Conservation (phyloP, 805 yeast species). For the Tetrapisispora pingtungensis region DNA sequence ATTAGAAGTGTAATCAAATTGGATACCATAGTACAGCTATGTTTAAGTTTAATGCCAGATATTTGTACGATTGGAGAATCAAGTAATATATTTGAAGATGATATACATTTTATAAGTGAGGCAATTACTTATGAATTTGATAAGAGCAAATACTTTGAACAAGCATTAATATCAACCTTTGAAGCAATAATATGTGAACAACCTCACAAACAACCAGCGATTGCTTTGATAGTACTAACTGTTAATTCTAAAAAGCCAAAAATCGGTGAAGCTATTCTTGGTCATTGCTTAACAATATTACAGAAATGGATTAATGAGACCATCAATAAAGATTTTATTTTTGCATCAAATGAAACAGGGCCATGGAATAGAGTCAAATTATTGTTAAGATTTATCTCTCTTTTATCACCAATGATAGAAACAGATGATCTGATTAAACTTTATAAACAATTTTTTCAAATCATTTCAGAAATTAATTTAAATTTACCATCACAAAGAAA, state of each 20-base stretch:
- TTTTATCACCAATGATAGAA: slow-evolving; percentile 48
- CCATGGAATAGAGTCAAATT: slow-evolving; percentile 59
- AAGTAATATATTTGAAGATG: slow-evolving; percentile 37
- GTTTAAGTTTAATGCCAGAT: slow-evolving; percentile 35
- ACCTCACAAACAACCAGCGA: slow-evolving; percentile 68
- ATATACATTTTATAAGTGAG: slow-evolving; percentile 48
- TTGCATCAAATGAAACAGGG: slow-evolving; percentile 32
- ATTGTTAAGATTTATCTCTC: slow-evolving; percentile 53
- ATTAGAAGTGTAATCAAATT: too few species aligned
- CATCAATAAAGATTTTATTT: slow-evolving; percentile 14
- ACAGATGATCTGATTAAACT: slow-evolving; percentile 36
- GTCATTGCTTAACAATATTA: slow-evolving; percentile 49
- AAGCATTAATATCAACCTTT: slow-evolving; percentile 46
- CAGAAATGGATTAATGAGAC: slow-evolving; percentile 40
- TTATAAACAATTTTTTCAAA: slow-evolving; percentile 38
- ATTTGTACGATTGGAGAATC: slow-evolving; percentile 49
- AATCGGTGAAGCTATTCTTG: slow-evolving; percentile 54
- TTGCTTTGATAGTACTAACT: slow-evolving; percentile 51
- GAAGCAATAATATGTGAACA: slow-evolving; percentile 67
- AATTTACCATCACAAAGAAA: slow-evolving; percentile 29
- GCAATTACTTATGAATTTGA: slow-evolving; percentile 53
- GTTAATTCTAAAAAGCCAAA: slow-evolving; percentile 49
- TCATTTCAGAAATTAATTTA: slow-evolving; percentile 42
- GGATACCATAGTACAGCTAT: slow-evolving; percentile 28
- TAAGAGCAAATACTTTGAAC: slow-evolving; percentile 42